Evolutionary conservation across 805 yeast genomes (phyloP).

Genomic region (Ogataea haglerorum): DNA sequence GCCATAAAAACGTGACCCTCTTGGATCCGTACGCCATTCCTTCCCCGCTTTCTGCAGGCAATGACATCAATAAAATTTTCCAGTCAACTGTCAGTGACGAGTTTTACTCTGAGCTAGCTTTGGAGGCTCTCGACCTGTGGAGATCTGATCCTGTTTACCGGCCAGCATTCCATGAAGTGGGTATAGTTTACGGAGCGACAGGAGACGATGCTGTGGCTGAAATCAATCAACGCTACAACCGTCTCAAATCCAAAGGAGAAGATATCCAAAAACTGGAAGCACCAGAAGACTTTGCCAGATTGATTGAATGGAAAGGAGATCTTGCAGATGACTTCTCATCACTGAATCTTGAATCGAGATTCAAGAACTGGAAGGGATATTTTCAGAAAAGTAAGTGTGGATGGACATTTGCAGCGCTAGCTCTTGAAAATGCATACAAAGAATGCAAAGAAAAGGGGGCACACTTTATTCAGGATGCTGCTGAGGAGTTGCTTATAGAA

Average conservation of each 20-base stretch:
- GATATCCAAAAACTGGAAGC: not conserved
- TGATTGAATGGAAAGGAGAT: not conserved
- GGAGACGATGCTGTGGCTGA: slow-evolving; percentile 7
- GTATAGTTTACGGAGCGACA: slow-evolving; percentile 32
- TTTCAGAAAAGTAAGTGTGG: slow-evolving; percentile 33
- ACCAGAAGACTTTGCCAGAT: not conserved
- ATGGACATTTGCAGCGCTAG: slow-evolving; percentile 36
- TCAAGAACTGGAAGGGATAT: slow-evolving; percentile 34
- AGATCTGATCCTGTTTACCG: slow-evolving; percentile 22
- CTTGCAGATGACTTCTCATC: not conserved
- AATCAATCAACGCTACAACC: not conserved
- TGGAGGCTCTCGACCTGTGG: slow-evolving; percentile 45
- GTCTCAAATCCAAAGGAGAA: slow-evolving; percentile 2
- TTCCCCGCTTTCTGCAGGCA: not conserved
- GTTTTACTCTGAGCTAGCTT: slow-evolving; percentile 38
- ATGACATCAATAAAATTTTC: slow-evolving; percentile 41
- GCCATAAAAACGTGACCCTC: slow-evolving; percentile 26
- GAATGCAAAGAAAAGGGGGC: slow-evolving; percentile 26
- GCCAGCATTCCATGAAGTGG: slow-evolving; percentile 32
- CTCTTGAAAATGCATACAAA: slow-evolving; percentile 28
- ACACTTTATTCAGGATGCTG: slow-evolving; percentile 7
- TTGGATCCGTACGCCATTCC: not conserved
- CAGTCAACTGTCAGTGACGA: slow-evolving; percentile 44
- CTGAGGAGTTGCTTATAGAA: slow-evolving; percentile 20
- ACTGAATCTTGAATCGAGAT: slow-evolving; percentile 7